Percentiles rank a stretch among this genome's conserved stretches.
Conservation (phyloP, 495 filamentous ascomycete species). For the Podospora anserina region DNA sequence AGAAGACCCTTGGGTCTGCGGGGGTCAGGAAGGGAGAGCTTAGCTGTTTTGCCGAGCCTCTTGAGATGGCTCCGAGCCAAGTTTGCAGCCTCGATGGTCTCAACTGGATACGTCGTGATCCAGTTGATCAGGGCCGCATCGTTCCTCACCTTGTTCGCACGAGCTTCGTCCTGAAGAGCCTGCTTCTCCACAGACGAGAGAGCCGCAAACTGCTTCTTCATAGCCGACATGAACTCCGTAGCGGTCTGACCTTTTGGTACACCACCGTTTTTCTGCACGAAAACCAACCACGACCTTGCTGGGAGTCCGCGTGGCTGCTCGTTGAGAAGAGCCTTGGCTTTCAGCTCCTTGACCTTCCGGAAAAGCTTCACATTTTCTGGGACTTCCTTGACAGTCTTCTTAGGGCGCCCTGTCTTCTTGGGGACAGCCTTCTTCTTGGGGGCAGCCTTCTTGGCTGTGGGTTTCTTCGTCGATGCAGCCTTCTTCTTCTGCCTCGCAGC, state of each 20-base stretch:
- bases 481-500: constrained; percentile 17
- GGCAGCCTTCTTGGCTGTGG: constrained; percentile 22
- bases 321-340: constrained; percentile 28
- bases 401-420: constrained; percentile 17
- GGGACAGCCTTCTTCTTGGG: constrained; percentile 23
- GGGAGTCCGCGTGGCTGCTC: constrained; percentile 26
- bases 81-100: constrained; percentile 62
- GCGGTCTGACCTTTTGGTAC: not conserved
- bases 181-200: constrained; percentile 31
- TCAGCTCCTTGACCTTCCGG: constrained; percentile 21
- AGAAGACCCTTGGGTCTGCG: constrained; percentile 52
- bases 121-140: constrained; percentile 52
- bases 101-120: constrained; percentile 55
- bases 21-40: constrained; percentile 49
- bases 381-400: constrained; percentile 24
- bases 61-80: constrained; percentile 53
- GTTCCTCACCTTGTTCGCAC: constrained; percentile 46
- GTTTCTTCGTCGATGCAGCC: constrained; percentile 22
- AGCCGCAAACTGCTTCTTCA: constrained; percentile 21
- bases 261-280: constrained; percentile 11
- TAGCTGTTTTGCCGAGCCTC: constrained; percentile 17
- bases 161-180: constrained; percentile 46
- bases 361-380: constrained; percentile 17
- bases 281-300: constrained; percentile 23
- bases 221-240: not conserved